Evolutionary conservation across 805 yeast species (phyloP), one percentile per base, ranked within the genome.

Genomic region (Pichia insulana): DNA sequence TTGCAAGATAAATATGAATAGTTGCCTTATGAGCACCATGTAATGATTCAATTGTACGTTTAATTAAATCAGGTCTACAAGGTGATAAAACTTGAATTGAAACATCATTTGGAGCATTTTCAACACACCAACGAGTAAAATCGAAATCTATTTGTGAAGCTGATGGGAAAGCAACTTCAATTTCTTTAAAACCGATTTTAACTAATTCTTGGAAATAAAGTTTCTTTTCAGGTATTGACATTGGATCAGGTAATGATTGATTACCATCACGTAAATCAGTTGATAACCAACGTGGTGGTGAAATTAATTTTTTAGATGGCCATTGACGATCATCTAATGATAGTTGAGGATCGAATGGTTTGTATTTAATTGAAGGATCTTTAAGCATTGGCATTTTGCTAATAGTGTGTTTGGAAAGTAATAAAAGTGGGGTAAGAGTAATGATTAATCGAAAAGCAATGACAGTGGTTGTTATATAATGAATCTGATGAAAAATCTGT

Each of bases 181-280:
- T 83, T 60, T 83, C 92, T 58, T 83, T 83, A 64, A 80, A 83
- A 1, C 94, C 94, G 33, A 83, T 62, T 22, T 80, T 83, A 13
- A 83, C 71, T 34, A 83, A 67, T 58, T 81, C 79, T 42, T 73
- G 64, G 59, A 83, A 82, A 62, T 80, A 83, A 42, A 68, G 74
- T 55, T 78, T 78, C 63, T 83, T 83, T 54, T 83, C 89, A n/a
- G 67, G 79, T 34, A 82, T 68, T n/a, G 82, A 70, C 94, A 83
- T 83, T 41, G 92, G 94, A 56, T 83, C 92, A 0, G 92, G 90
- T 51, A 83, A 70, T 6, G 89, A 79, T 64, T 83, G 92, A 62
- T 83, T 83, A 27, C 94, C 94, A 57, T 83, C 94, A 54, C 94
- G 73, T 47, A 83, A 69, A 56, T 84, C 94, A 3, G 94, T 83